Evolutionary conservation across 495 filamentous ascomycete species (phyloP), one percentile per base, ranked within the genome.

Genomic region (Aspergillus leporis): DNA sequence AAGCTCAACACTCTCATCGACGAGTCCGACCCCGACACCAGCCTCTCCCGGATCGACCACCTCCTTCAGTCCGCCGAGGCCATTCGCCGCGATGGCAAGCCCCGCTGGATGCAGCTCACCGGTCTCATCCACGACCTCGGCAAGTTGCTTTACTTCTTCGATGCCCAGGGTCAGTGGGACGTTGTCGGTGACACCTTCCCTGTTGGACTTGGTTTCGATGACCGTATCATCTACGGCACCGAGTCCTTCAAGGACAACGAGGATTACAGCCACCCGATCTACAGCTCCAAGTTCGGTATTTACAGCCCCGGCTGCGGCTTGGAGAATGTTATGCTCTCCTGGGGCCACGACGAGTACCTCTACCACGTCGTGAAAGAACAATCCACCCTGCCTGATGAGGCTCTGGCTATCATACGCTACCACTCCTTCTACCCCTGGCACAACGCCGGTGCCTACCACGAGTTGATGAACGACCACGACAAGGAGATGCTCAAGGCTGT

Each of bases 381-480:
- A 77, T 87, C 83, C 3, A 87, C 80, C 9, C 73, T 96, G 10
- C 92, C 92, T 0, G 75, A 77, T 28, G 90, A 93, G 79, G 90
- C 89, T 5, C 81, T 96, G 16, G 92, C 91, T 34, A 93, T 96
- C 89, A 91, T 95, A 61, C 78, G 92, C 53, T 95, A 92, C 68
- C 92, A 96, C 67, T 88, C 83, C 1, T 96, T 96, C 75, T 96
- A 96, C 68, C 85, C 91, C 19, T 96, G 92, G 92, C 92, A 95
- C 68, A 84, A 76, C 45, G 86, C 85, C 61, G 87, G 87, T 47
- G 91, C 89, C 0, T 95, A 95, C 67, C 72, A 72, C 52, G 85
- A 87, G 74, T 81, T 94, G 61, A 94, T 95, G 91, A 79, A 89
- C 66, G 87, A 88, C 38, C 84, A 90, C 52, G 92, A 96, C 64